A percentile compares a stretch with the other conserved stretches of the same genome.
These are phyloP conservation scores for Boletus mariae DNA, from an alignment of 1,284 basidiomycete genomes.

Conservation along the genomic window DNA sequence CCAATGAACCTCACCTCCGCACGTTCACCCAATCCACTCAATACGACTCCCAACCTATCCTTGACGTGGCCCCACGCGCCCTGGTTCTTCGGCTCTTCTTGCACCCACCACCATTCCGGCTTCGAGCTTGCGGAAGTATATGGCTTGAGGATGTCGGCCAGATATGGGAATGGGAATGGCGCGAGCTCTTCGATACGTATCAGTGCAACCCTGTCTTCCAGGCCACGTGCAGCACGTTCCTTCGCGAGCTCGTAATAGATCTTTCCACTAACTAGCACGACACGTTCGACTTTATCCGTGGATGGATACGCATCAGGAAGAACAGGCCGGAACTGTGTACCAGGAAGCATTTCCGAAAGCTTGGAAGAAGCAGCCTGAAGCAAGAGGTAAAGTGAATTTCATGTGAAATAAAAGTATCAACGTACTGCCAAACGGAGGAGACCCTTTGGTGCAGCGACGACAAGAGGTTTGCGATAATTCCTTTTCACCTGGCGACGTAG, in stretches of 20 bases:
- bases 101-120: conserved; percentile 63
- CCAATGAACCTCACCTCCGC: conserved; percentile 51
- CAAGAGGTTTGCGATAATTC: conserved; percentile 81
- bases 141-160: conserved; percentile 45
- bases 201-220: conserved; percentile 57
- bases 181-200: conserved; percentile 81
- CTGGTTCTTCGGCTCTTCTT: conserved; percentile 87
- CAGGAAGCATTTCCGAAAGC: conserved; percentile 60
- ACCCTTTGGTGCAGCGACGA: conserved; percentile 82
- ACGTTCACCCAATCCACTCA: conserved; percentile 39
- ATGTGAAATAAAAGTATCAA: conserved; percentile 6
- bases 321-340: conserved; percentile 70
- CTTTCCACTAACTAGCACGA: conserved; percentile 73
- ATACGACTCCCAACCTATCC: conserved; percentile 51
- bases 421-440: conserved; percentile 74
- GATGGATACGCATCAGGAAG: conserved; percentile 45
- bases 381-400: neutral
- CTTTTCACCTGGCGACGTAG: conserved; percentile 78
- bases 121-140: conserved; percentile 38
- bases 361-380: conserved; percentile 70
- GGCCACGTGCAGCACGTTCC: conserved; percentile 50
- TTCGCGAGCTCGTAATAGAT: conserved; percentile 83
- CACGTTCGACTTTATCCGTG: conserved; percentile 46
- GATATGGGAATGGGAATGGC: conserved; percentile 73
- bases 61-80: conserved; percentile 72